Percentiles rank a stretch among this genome's conserved stretches.
Conservation (phyloP, 2,329 filamentous ascomycete species). For the Xylaria sp. region DNA sequence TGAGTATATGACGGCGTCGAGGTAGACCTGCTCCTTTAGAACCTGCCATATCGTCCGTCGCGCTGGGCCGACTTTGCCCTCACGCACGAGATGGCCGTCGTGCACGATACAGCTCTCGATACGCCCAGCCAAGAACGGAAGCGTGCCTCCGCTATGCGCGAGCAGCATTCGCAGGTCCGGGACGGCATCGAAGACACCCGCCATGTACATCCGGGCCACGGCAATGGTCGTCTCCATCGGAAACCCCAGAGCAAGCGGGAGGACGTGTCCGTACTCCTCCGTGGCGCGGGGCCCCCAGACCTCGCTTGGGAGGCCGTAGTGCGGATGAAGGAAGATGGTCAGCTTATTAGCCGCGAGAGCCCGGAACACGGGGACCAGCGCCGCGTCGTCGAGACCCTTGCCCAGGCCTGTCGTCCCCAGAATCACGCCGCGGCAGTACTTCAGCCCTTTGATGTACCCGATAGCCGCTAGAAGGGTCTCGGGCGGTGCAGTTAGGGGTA, state of each 20-base stretch:
- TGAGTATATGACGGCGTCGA: constrained; percentile 88
- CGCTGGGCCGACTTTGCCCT: constrained; percentile 62
- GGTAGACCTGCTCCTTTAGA: constrained; percentile 78
- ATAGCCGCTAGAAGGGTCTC: constrained; percentile 73
- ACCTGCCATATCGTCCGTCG: constrained; percentile 66
- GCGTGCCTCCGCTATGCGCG: constrained; percentile 87
- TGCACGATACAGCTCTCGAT: constrained; percentile 90
- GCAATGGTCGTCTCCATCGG: constrained; percentile 94
- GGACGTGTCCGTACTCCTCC: constrained; percentile 83
- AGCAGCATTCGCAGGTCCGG: constrained; percentile 76
- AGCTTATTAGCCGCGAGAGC: constrained; percentile 72
- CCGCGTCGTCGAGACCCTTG: constrained; percentile 79
- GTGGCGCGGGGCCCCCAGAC: constrained; percentile 79
- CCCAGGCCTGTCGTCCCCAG: constrained; percentile 87
- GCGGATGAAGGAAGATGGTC: constrained; percentile 86
- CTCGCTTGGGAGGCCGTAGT: constrained; percentile 84
- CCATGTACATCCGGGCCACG: constrained; percentile 86
- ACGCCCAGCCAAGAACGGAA: constrained; percentile 87
- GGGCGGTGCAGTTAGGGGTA: constrained; percentile 77
- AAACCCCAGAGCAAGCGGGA: constrained; percentile 87
- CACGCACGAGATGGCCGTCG: constrained; percentile 76
- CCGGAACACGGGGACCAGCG: constrained; percentile 76
- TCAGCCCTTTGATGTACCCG: constrained; percentile 66
- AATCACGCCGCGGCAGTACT: constrained; percentile 83
- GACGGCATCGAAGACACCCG: constrained; percentile 83